phyloP scores from a whole-genome alignment of 352 stramenopile genomes.

The Aphanomyces stellatus region DNA sequence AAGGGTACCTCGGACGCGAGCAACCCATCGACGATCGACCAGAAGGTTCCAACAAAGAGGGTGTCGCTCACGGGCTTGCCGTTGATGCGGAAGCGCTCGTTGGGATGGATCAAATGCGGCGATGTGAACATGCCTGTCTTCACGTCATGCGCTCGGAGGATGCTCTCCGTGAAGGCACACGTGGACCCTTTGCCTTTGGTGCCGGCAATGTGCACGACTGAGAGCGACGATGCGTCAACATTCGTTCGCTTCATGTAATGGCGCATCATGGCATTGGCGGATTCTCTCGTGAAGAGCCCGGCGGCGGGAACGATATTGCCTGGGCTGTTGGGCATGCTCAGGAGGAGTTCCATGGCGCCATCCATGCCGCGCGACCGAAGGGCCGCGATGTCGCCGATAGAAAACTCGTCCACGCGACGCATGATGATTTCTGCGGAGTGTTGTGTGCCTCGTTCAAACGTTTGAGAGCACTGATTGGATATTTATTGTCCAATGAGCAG shows the following conservation, averaged over 20 bases:
- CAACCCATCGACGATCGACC: slow-evolving; percentile 46
- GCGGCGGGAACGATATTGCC: slow-evolving; percentile 33
- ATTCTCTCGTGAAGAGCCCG: slow-evolving; percentile 35
- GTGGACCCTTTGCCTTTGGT: slow-evolving; percentile 96
- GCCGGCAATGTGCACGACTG: slow-evolving; percentile 89
- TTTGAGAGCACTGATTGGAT: not conserved
- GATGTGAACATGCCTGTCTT: slow-evolving; percentile 93
- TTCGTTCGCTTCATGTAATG: slow-evolving; percentile 57
- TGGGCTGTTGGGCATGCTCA: slow-evolving; percentile 57
- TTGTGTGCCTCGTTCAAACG: not conserved
- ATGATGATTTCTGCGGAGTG: not conserved
- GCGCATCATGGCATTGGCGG: slow-evolving; percentile 74
- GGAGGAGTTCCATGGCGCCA: slow-evolving; percentile 40
- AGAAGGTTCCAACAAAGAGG: slow-evolving; percentile 74
- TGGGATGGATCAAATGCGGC: slow-evolving; percentile 90
- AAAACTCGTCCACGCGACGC: not conserved
- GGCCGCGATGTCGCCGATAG: not conserved
- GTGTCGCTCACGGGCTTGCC: slow-evolving; percentile 75
- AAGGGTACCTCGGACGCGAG: not conserved
- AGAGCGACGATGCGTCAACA: slow-evolving; percentile 44
- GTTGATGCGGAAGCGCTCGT: slow-evolving; percentile 93
- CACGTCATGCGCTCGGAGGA: slow-evolving; percentile 62
- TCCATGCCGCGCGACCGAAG: slow-evolving; percentile 20
- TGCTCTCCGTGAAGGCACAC: slow-evolving; percentile 77
- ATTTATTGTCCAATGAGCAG: not conserved